Conservation (phyloP, 257 asterid species). For the Fraxinus cuspidata region DNA sequence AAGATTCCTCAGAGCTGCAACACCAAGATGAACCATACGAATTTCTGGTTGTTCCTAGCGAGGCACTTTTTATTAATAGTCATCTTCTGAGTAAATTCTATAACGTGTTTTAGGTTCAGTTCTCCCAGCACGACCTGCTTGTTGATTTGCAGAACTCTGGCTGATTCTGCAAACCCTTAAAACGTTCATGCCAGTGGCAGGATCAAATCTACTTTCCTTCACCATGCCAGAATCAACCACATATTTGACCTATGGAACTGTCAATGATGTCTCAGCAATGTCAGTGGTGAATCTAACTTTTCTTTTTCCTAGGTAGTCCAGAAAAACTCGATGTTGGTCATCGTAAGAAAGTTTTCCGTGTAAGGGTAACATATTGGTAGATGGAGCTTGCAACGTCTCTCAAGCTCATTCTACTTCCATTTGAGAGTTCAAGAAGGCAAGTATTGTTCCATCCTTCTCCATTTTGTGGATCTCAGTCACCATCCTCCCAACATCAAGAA, state of each 20-base stretch:
- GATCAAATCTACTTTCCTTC: slow-evolving; percentile 79
- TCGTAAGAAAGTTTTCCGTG: slow-evolving; percentile 86
- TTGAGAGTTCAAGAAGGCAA: slow-evolving; percentile 96
- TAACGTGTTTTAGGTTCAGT: slow-evolving; percentile 90
- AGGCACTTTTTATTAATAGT: slow-evolving; percentile 61
- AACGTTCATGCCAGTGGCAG: slow-evolving; percentile 79
- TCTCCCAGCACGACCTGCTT: slow-evolving; percentile 96
- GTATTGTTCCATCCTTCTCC: slow-evolving; percentile 75
- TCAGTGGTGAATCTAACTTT: slow-evolving; percentile 82
- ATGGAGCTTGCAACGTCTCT: slow-evolving; percentile 59
- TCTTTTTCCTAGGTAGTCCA: slow-evolving; percentile 62
- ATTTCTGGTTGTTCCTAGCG: slow-evolving; percentile 94
- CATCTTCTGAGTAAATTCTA: slow-evolving; percentile 64
- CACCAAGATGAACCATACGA: slow-evolving; percentile 83
- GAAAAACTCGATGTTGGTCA: slow-evolving; percentile 72
- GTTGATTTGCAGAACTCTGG: slow-evolving; percentile 93
- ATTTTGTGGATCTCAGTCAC: slow-evolving; percentile 55
- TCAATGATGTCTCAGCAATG: slow-evolving; percentile 91
- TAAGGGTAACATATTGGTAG: slow-evolving; percentile 65
- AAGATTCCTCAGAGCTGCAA: slow-evolving; percentile 84
- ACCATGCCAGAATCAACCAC: slow-evolving; percentile 92
- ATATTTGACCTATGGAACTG: slow-evolving; percentile 89
- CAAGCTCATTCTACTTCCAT: slow-evolving; percentile 96
- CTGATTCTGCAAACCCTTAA: slow-evolving; percentile 68
- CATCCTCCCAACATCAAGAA: slow-evolving; percentile 58